phyloP scores from a whole-genome alignment of 2,329 filamentous ascomycete species.

The Chaetoscypha palmicola region DNA sequence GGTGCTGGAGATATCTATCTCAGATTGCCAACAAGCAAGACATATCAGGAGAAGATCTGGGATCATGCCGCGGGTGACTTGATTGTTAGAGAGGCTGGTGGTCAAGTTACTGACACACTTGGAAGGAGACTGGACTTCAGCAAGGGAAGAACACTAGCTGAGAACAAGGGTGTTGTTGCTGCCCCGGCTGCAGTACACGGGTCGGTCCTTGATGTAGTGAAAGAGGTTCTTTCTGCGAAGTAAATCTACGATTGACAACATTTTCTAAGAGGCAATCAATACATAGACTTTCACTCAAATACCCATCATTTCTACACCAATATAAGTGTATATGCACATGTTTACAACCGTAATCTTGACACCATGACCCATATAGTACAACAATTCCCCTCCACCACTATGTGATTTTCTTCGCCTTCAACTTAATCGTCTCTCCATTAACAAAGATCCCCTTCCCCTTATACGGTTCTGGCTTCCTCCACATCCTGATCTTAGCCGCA shows the following conservation, averaged over 20 bases:
- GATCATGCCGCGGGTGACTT: slow-evolving; percentile 94
- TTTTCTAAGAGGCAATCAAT: neutral
- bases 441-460: slow-evolving; percentile 99
- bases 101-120: slow-evolving; percentile 80
- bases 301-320: neutral
- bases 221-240: slow-evolving; percentile 59
- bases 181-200: slow-evolving; percentile 70
- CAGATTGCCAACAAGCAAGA: slow-evolving; percentile 73
- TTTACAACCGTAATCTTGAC: too few relatives aligned
- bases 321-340: slow-evolving; percentile 4
- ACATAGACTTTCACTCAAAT: slow-evolving; percentile 2
- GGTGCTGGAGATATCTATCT: slow-evolving; percentile 94
- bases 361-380: slow-evolving; percentile 25
- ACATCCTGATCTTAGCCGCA: slow-evolving; percentile 78
- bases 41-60: slow-evolving; percentile 99
- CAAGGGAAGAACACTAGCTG: slow-evolving; percentile 73
- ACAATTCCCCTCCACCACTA: slow-evolving; percentile 34
- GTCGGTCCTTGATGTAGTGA: slow-evolving; percentile 73
- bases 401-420: slow-evolving; percentile 98
- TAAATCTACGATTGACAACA: slow-evolving; percentile 6
- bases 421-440: slow-evolving; percentile 92
- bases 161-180: slow-evolving; percentile 92
- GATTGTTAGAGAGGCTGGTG: slow-evolving; percentile 90
- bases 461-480: slow-evolving; percentile 92
- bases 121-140: slow-evolving; percentile 83